These are phyloP conservation scores for Chenopodium suecicum DNA, from an alignment of 148 eudicot genomes.

Conservation along the genomic window DNA sequence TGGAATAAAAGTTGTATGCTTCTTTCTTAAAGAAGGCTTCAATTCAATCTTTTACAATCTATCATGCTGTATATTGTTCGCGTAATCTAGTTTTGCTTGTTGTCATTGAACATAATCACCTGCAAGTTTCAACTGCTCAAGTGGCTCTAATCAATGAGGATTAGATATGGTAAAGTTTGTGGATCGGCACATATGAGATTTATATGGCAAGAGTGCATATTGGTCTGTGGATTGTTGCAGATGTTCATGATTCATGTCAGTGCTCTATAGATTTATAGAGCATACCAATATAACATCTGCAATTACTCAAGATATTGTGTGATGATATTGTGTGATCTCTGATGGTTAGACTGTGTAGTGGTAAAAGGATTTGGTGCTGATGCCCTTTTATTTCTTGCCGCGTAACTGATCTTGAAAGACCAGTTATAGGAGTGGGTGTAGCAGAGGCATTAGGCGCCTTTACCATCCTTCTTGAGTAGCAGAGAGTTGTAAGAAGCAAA, in stretches of 20 bases:
- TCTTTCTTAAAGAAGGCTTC: background rate
- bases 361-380: background rate
- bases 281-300: background rate
- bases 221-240: background rate
- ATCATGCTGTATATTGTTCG: background rate
- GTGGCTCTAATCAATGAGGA: background rate
- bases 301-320: background rate
- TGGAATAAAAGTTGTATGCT: background rate
- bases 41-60: background rate
- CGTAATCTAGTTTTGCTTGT: background rate
- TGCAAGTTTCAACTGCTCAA: background rate
- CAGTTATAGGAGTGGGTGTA: background rate
- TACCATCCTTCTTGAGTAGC: background rate
- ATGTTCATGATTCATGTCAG: background rate
- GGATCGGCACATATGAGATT: background rate
- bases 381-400: too few species aligned
- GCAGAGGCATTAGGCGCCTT: background rate
- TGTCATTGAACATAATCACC: background rate
- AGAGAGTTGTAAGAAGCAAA: background rate
- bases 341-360: background rate
- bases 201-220: background rate
- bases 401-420: too few species aligned
- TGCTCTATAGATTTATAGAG: background rate
- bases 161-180: background rate
- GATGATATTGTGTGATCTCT: background rate